These are phyloP conservation scores for Populus ilicifolia DNA, from an alignment of 345 rosid genomes.

Conservation along the genomic window DNA sequence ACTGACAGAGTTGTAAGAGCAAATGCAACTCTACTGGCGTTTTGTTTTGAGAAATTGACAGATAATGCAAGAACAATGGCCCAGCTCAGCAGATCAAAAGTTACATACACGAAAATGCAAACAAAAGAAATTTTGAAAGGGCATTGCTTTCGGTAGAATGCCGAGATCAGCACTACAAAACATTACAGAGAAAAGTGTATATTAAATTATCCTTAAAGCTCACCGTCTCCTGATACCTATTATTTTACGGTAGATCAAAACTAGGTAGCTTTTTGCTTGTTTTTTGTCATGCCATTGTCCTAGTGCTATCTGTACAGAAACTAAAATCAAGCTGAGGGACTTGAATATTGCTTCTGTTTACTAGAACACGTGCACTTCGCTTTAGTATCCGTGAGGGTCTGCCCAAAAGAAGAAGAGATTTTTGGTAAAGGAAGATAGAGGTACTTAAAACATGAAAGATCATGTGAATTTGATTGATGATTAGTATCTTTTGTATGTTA, in stretches of 20 bases:
- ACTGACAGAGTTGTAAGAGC: too few relatives aligned
- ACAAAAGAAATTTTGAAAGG: not conserved
- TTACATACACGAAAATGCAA: not conserved
- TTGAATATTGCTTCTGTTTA: slow-evolving; percentile 18
- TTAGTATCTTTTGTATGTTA: slow-evolving; percentile 11
- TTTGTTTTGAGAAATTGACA: too few relatives aligned
- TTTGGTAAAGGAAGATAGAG: slow-evolving; percentile 6
- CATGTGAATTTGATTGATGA: slow-evolving; percentile 10
- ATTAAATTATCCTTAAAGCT: not conserved
- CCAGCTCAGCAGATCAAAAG: not conserved
- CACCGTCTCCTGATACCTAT: not conserved
- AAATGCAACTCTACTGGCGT: too few relatives aligned
- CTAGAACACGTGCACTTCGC: slow-evolving; percentile 51
- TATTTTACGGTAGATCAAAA: not conserved
- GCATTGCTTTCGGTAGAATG: not conserved
- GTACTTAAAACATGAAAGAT: slow-evolving; percentile 17
- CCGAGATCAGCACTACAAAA: not conserved
- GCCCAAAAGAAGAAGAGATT: slow-evolving; percentile 12
- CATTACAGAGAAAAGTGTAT: not conserved
- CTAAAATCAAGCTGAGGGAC: slow-evolving; percentile 15
- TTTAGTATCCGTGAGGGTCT: slow-evolving; percentile 45
- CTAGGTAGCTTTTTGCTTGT: not conserved
- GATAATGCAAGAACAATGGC: too few relatives aligned
- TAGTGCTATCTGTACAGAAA: slow-evolving; percentile 16
- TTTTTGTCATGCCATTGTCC: not conserved